Percentiles rank a stretch among this genome's conserved stretches.
Evolutionary conservation across 331 rosid species (phyloP).

Genomic region (Pyrus hybrid): DNA sequence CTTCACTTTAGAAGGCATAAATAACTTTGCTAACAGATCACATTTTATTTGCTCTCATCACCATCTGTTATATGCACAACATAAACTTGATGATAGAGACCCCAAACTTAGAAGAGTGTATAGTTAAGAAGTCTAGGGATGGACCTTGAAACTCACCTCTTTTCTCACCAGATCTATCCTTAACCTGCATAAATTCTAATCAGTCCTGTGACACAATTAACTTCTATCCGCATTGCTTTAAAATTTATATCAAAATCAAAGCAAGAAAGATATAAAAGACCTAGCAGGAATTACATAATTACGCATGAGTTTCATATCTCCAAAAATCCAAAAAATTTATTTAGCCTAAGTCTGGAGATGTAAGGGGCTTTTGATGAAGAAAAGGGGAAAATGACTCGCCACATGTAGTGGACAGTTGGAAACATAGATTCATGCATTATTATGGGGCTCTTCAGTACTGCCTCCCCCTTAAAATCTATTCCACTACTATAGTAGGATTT

Average conservation of each 20-base stretch:
- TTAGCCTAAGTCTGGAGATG: not conserved
- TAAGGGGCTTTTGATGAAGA: not conserved
- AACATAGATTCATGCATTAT: not conserved
- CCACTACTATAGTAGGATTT: not conserved
- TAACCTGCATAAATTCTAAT: conserved; percentile 43
- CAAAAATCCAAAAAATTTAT: not conserved
- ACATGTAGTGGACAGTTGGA: not conserved
- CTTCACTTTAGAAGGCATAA: not conserved
- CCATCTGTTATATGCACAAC: not conserved
- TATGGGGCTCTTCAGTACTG: not conserved
- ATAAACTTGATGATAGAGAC: not conserved
- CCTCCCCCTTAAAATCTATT: not conserved
- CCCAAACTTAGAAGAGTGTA: not conserved
- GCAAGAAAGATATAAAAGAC: not conserved
- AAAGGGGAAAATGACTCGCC: not conserved
- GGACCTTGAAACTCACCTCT: conserved; percentile 32
- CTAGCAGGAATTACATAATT: not conserved
- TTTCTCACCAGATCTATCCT: conserved; percentile 20
- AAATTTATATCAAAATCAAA: not conserved
- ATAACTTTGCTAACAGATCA: not conserved
- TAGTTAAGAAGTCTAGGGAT: conserved; percentile 3
- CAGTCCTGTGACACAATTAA: not conserved
- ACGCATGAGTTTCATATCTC: not conserved
- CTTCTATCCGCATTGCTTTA: not conserved
- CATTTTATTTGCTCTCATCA: not conserved